Evolutionary conservation across 306 rosid genomes (phyloP).

Genomic region (Vigna hirtella): DNA sequence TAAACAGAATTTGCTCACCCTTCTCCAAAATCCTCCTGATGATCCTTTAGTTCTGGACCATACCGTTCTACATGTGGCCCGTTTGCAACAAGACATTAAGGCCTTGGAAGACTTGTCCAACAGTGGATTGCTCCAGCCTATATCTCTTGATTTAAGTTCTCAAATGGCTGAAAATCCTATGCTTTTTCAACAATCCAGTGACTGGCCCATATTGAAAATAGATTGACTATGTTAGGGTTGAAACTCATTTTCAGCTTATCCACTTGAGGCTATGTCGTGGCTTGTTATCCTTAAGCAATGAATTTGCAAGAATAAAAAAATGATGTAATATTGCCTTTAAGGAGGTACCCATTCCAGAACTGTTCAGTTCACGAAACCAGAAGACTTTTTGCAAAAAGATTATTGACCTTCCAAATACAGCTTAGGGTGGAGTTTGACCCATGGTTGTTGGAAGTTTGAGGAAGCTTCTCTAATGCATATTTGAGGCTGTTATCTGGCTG

Average conservation of each 20-base stretch:
- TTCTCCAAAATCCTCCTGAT: constrained; percentile 71
- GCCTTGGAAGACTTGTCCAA: constrained; percentile 66
- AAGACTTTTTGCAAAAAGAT: constrained; percentile 25
- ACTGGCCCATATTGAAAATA: constrained; percentile 32
- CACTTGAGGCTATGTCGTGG: constrained; percentile 14
- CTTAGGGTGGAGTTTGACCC: constrained; percentile 24
- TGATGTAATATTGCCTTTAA: background rate
- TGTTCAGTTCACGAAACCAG: constrained; percentile 22
- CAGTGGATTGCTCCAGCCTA: constrained; percentile 69
- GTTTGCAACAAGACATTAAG: constrained; percentile 72
- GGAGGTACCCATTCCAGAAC: background rate
- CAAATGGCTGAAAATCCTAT: constrained; percentile 56
- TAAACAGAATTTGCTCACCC: constrained; percentile 63
- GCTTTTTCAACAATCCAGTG: constrained; percentile 54
- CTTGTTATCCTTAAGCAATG: constrained; percentile 28
- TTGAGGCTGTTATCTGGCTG: constrained; percentile 1
- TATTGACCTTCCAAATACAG: constrained; percentile 45
- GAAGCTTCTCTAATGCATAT: constrained; percentile 29
- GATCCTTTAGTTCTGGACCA: constrained; percentile 79
- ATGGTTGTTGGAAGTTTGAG: constrained; percentile 22
- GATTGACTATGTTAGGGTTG: constrained; percentile 30
- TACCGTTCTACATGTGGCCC: constrained; percentile 58
- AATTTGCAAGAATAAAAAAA: constrained; percentile 9
- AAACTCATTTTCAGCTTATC: constrained; percentile 19
- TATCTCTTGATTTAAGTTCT: constrained; percentile 61